phyloP scores from a whole-genome alignment of 768 basidiomycete species.

The Mycena maculata region DNA sequence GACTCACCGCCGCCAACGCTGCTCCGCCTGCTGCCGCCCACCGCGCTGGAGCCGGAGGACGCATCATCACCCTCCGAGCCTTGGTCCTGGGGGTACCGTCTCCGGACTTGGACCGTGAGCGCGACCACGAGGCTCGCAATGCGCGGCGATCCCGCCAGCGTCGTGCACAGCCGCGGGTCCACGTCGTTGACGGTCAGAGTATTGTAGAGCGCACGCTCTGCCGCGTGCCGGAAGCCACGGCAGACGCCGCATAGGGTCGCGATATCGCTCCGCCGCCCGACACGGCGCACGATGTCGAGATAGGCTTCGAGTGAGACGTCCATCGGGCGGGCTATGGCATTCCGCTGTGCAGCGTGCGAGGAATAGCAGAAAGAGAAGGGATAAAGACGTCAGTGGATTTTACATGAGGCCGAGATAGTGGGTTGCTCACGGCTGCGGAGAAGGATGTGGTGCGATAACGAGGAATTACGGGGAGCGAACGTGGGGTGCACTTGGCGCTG shows the following conservation, averaged over 20 bases:
- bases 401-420: not conserved
- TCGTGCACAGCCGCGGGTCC: slow-evolving; percentile 55
- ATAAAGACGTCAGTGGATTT: slow-evolving; percentile 9
- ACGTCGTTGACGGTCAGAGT: slow-evolving; percentile 61
- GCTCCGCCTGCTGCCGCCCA: not conserved
- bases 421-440: slow-evolving; percentile 2
- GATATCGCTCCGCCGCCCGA: slow-evolving; percentile 65
- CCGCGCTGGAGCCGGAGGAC: not conserved
- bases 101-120: slow-evolving; percentile 60
- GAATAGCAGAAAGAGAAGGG: no score
- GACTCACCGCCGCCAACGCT: not conserved
- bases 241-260: slow-evolving; percentile 69
- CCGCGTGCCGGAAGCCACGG: slow-evolving; percentile 62
- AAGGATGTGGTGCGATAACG: not conserved
- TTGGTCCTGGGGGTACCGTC: slow-evolving; percentile 43
- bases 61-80: slow-evolving; percentile 28
- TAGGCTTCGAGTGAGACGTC: slow-evolving; percentile 69
- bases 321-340: slow-evolving; percentile 50
- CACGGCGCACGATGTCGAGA: slow-evolving; percentile 65
- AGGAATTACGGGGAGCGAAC: not conserved
- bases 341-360: not conserved
- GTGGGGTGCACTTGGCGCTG: not conserved
- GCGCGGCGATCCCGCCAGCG: slow-evolving; percentile 58
- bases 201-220: slow-evolving; percentile 71
- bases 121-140: slow-evolving; percentile 65